Base-by-base conservation (phyloP, 2,329 filamentous ascomycete genomes). In the Mycogone perniciosa region DNA sequence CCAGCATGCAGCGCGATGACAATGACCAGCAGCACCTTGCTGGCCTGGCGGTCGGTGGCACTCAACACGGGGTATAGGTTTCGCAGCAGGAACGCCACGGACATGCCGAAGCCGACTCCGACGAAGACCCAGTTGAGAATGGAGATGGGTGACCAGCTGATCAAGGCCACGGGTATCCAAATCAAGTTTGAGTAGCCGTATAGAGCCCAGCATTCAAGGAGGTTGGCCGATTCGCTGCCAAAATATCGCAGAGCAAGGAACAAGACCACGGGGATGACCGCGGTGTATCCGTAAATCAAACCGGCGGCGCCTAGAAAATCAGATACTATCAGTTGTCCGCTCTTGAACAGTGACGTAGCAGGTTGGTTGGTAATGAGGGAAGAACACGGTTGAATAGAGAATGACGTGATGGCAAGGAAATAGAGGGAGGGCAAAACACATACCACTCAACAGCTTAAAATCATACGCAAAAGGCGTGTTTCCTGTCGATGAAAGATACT, bases 181-280 rank as follows among this genome's bases (percentile, higher is more conserved):
- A 99, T 89, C 62, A 99, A 76, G 72, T 99, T 99, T 51, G 87
- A 82, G 75, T 99, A 99, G 49, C 93, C 93, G 69, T 97, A 99
- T 34, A 99, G 76, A 53, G 90, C 88, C 84, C 89, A 91, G 75
- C 90, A 96, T 74, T 99, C 93, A 59, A 99, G 80, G 53, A 99
- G 74, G 70, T 96, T 95, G 56, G 92, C 91, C 51, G 84, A 88
- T 67, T 96, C 90, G 69, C 89, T 93, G 51, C 92, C 92, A 70
- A 96, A 97, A 85, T 95, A 99, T 62, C 88, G 89, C 58, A 99
- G 76, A 58, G 88, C 86, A 20, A 85, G 86, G 84, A 92, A 99
- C 31, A 99, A 80, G 7, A 77, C 84, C 56, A 95, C 74, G 4
- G 93, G 93, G 51, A 99, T 83, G 56, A 96, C 76, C 55, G 86